Percentiles rank a stretch among this genome's conserved stretches.
Conservation (phyloP, 164 flowering plant genomes). For the Euptelea pleiosperma region DNA sequence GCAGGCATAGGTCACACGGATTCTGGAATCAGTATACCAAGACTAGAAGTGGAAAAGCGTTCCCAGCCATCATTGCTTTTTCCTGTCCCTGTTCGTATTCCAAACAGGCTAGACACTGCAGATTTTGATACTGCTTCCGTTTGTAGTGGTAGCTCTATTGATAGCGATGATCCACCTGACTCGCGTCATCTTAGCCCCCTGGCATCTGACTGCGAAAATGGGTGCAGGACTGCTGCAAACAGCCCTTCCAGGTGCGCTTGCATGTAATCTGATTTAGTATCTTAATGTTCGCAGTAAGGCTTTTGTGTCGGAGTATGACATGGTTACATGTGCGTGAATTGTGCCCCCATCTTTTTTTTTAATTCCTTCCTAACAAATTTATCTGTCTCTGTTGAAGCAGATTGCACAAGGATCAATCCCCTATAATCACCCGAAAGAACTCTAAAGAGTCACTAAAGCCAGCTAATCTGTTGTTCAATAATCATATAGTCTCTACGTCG, state of each 20-base stretch:
- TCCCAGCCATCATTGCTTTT: conserved; percentile 46
- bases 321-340: background rate
- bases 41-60: conserved; percentile 43
- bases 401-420: conserved; percentile 44
- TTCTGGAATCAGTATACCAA: conserved; percentile 57
- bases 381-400: conserved; percentile 34
- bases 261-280: background rate
- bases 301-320: background rate
- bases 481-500: conserved; percentile 46
- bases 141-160: conserved; percentile 62
- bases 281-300: background rate
- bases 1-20: conserved; percentile 45
- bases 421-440: conserved; percentile 27
- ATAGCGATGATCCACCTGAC: conserved; percentile 74
- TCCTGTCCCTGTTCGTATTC: conserved; percentile 55
- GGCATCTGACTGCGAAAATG: conserved; percentile 58
- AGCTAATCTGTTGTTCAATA: conserved; percentile 29
- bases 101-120: conserved; percentile 37
- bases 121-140: conserved; percentile 73
- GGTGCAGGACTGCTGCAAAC: conserved; percentile 45
- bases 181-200: conserved; percentile 62
- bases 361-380: conserved; percentile 18
- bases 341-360: background rate
- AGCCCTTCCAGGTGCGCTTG: conserved; percentile 80
- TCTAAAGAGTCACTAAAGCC: conserved; percentile 47